Evolutionary conservation across 164 flowering plant species (phyloP).

Genomic region (Umbellularia californica): DNA sequence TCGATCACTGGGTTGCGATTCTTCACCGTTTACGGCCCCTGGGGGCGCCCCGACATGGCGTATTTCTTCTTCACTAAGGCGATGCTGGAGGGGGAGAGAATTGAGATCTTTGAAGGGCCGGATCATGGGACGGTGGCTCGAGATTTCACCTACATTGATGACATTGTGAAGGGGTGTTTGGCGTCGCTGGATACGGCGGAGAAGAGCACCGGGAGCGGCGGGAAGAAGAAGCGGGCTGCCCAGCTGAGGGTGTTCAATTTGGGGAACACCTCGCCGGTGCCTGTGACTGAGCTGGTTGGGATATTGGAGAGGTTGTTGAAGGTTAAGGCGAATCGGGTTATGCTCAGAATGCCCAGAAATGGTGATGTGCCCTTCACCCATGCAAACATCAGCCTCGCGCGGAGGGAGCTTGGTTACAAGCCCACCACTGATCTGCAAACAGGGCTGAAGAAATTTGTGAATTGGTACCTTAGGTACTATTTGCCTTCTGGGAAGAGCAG

Average conservation of each 20-base stretch:
- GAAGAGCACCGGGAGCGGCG: constrained; percentile 89
- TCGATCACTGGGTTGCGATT: constrained; percentile 87
- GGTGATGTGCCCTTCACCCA: constrained; percentile 94
- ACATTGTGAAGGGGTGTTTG: constrained; percentile 68
- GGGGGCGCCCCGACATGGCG: constrained; percentile 97
- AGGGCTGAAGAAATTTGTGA: constrained; percentile 80
- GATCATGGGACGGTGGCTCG: constrained; percentile 87
- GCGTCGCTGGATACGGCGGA: constrained; percentile 62
- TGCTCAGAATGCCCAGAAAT: constrained; percentile 82
- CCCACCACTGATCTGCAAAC: constrained; percentile 86
- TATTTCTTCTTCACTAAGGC: constrained; percentile 87
- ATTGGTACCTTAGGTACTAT: constrained; percentile 71
- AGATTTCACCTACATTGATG: constrained; percentile 88
- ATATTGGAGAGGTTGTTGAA: constrained; percentile 84
- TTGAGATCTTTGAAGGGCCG: constrained; percentile 66
- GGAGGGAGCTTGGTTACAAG: constrained; percentile 74
- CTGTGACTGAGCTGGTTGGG: constrained; percentile 68
- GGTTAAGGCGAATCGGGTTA: constrained; percentile 64
- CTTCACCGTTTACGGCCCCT: constrained; percentile 93
- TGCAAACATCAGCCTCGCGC: constrained; percentile 81
- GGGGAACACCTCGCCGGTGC: constrained; percentile 78
- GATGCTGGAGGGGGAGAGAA: constrained; percentile 68
- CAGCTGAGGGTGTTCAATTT: constrained; percentile 77
- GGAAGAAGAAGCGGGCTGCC: constrained; percentile 85
- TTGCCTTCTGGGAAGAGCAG: constrained; percentile 51